A percentile compares a stretch with the other conserved stretches of the same genome.
Conservation (phyloP, 331 rosid genomes). For the Erythrophleum ivorense region DNA sequence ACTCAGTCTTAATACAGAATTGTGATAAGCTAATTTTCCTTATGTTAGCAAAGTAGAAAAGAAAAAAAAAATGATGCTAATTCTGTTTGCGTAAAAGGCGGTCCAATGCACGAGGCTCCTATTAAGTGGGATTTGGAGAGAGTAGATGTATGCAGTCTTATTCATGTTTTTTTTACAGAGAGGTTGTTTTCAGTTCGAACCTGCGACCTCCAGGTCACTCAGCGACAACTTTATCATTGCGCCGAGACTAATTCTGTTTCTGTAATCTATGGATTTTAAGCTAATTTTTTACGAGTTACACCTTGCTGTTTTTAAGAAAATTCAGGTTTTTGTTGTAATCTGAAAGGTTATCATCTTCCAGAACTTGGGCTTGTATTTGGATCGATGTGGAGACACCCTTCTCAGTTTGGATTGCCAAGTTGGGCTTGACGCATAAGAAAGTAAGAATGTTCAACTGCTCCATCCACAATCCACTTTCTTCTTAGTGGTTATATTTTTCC, state of each 20-base stretch:
- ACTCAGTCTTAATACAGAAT: neutral
- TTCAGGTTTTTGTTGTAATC: neutral
- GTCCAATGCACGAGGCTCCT: no score
- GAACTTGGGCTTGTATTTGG: neutral
- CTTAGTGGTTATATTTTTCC: neutral
- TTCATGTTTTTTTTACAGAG: no score
- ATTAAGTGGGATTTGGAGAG: no score
- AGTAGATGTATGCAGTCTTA: no score
- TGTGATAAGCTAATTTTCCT: neutral
- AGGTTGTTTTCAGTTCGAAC: no score
- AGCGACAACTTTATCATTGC: no score
- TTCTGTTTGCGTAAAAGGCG: no score
- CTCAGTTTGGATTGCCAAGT: neutral
- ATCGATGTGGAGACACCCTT: neutral
- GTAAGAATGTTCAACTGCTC: neutral
- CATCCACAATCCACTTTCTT: no score
- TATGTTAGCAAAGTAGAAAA: neutral
- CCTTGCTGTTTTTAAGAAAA: neutral
- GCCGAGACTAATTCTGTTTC: no score
- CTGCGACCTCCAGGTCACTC: no score
- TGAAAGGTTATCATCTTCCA: neutral
- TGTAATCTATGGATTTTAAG: no score
- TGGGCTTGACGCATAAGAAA: neutral
- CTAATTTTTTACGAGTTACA: no score
- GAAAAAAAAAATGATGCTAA: neutral